Conservation (phyloP, 2,329 filamentous ascomycete genomes). For the Coccinonectria pachysandricola region DNA sequence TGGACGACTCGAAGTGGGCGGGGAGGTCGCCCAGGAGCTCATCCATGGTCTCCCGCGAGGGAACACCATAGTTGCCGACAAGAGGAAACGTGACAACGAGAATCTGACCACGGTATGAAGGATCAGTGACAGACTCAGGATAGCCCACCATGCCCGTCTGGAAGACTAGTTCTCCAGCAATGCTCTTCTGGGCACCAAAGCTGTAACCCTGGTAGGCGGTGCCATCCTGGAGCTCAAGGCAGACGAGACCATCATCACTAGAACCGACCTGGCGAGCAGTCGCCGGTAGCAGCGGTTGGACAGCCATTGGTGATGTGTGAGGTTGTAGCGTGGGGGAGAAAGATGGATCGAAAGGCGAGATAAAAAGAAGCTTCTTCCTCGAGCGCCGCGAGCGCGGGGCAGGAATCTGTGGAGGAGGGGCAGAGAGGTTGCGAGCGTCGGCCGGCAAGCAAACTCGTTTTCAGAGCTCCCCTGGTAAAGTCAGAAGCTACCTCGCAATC, state of each 20-base stretch:
- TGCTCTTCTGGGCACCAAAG: constrained; percentile 91
- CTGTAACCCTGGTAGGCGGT: constrained; percentile 86
- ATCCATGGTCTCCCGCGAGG: constrained; percentile 75
- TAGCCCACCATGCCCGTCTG: constrained; percentile 99
- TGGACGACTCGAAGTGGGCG: constrained; percentile 81
- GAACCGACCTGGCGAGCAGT: constrained; percentile 46
- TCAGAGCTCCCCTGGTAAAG: constrained; percentile 27
- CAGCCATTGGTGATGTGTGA: constrained; percentile 21
- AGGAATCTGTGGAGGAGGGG: constrained; percentile 15
- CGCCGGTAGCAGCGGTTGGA: constrained; percentile 40
- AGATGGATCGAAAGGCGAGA: too few species aligned
- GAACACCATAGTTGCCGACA: constrained; percentile 95
- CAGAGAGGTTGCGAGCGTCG: constrained; percentile 22
- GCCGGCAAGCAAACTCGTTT: constrained; percentile 28
- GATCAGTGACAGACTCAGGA: constrained; percentile 83
- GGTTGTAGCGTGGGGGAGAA: too few species aligned
- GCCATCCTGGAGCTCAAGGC: constrained; percentile 89
- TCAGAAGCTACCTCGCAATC: constrained; percentile 29
- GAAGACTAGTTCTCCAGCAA: constrained; percentile 95
- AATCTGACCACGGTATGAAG: constrained; percentile 85
- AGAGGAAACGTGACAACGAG: constrained; percentile 93
- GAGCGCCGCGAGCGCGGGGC: constrained; percentile 19
- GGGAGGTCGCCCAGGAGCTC: constrained; percentile 76
- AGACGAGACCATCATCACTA: constrained; percentile 55
- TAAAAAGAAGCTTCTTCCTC: constrained; percentile 8